Evolutionary conservation across 1,284 basidiomycete genomes (phyloP).

Genomic region (Ganoderma boninense): DNA sequence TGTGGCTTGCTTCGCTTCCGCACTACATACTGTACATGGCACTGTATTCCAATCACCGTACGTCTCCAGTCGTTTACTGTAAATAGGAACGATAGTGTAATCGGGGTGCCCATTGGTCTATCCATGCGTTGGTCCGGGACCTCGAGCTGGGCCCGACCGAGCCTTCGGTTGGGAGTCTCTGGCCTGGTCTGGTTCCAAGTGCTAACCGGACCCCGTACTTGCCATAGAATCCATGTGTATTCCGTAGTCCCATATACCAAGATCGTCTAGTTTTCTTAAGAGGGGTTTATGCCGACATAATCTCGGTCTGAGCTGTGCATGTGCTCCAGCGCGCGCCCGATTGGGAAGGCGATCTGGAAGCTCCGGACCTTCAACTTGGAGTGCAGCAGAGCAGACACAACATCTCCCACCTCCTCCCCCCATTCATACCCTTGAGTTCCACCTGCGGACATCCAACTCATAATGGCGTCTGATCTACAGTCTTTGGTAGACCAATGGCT

Average conservation of each 20-base stretch:
- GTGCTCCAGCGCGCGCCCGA: background rate
- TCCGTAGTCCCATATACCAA: background rate
- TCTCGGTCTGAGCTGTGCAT: too few species aligned
- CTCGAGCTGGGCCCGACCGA: background rate
- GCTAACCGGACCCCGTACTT: background rate
- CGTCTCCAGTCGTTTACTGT: slow-evolving; percentile 1
- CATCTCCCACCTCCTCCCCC: background rate
- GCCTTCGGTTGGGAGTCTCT: background rate
- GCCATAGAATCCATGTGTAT: background rate
- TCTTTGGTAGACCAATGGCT: slow-evolving; percentile 64
- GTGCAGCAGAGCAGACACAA: background rate
- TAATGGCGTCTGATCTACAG: slow-evolving; percentile 39
- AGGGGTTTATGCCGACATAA: too few species aligned
- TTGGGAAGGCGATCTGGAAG: background rate
- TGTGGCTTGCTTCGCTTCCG: slow-evolving; percentile 25
- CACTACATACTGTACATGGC: slow-evolving; percentile 27
- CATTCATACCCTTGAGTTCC: background rate
- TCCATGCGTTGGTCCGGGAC: background rate
- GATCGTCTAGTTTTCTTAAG: background rate
- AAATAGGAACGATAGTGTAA: slow-evolving; percentile 1
- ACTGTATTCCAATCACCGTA: slow-evolving; percentile 25
- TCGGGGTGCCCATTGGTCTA: slow-evolving; percentile 1
- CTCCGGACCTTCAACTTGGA: background rate
- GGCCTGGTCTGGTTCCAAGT: background rate
- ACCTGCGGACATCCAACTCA: background rate